Conservation (phyloP, 2,329 filamentous ascomycete species). For the Apiospora phragmitis region DNA sequence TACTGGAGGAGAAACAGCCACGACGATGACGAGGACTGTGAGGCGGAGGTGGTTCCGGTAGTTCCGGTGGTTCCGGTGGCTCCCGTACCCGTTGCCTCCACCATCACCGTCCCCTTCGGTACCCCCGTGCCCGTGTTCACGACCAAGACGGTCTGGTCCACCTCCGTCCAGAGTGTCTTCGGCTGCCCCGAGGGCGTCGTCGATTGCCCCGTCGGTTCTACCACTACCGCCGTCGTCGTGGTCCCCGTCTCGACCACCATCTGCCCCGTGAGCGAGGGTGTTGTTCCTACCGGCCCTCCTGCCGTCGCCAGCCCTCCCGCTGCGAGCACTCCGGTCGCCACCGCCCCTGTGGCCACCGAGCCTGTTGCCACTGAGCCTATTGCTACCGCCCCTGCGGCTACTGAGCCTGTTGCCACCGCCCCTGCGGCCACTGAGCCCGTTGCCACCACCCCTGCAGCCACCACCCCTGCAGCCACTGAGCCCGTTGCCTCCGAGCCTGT, state of each 20-base stretch:
- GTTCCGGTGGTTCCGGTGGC: neutral
- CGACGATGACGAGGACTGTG: neutral
- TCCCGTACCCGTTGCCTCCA: neutral
- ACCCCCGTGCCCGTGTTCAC: neutral
- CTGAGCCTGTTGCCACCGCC: neutral
- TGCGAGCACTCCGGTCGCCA: neutral
- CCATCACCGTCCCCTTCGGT: neutral
- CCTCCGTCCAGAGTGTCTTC: neutral
- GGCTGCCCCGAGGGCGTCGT: neutral
- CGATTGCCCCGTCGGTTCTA: neutral
- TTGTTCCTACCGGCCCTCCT: neutral
- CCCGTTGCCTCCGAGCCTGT: neutral
- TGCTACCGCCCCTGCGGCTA: neutral
- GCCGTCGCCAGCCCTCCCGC: neutral
- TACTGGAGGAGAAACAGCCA: neutral
- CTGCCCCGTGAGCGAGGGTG: slow-evolving; percentile 4
- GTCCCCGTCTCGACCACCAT: slow-evolving; percentile 11
- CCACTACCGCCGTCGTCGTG: neutral
- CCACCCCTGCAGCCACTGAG: neutral
- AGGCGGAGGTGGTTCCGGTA: neutral
- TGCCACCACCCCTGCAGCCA: no score
- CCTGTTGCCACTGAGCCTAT: no score
- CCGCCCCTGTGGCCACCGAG: neutral
- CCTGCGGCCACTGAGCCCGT: neutral
- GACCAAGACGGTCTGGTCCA: neutral